Evolutionary conservation across 2,329 filamentous ascomycete genomes (phyloP), one percentile per base, ranked within the genome.

Genomic region (Cercospora sojina): DNA sequence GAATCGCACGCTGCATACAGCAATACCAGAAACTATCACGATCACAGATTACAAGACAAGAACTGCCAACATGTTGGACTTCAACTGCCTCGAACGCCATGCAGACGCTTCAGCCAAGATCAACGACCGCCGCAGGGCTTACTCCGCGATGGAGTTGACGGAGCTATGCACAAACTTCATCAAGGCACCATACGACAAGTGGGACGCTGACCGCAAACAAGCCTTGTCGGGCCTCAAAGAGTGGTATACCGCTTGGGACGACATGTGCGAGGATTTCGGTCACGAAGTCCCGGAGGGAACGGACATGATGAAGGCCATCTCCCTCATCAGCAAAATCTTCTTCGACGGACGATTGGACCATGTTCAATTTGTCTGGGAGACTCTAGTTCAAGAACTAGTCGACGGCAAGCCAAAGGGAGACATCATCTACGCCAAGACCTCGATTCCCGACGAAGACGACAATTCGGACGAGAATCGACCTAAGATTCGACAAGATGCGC

Each of bases 251-350:
- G 41, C 38, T 31, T 61, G 58, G 58, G 58, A 61, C 16, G 25
- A 18, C 9, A 29, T 25, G 25, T 49, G 58, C 9, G 25, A 47
- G 2, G 58, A 29, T 20, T 41, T 2, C 1, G 20, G 38, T 12
- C 13, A 20, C 1, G 3, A 6, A 1, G 58, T 61, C 13, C 58
- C 58, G 3, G 38, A 35, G 1, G 18, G 9, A 16, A 38, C 31
- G n/a, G 35, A 58, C 6, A 59, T 64, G 62, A 31, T 31, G 25
- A 53, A 38, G 27, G 27, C 18, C 7, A 60, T 60, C 43, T 16
- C 53, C n/a, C 29, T 43, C 18, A 65, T 65, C 18, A 60, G 63
- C 56, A 29, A 55, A 27, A 12, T 56, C 29, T 65, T 65, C 29
- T 65, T 60, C 35, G 47, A 20, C 4, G 63, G 56, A 35, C 53